Conservation (phyloP, 306 rosid species). For the Cucurbita pepo region DNA sequence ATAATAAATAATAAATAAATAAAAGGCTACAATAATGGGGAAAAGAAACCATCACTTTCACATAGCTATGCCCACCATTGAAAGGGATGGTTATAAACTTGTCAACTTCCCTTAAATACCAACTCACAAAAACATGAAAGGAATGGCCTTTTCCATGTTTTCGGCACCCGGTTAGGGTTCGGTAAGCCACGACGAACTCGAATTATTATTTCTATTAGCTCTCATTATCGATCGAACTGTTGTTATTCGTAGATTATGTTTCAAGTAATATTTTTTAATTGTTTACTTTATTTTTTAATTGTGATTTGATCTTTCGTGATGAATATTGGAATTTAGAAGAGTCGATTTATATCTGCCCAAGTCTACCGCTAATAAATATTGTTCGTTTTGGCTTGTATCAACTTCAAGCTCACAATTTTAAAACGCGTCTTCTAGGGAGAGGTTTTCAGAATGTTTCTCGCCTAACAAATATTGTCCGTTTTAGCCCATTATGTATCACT, state of each 20-base stretch:
- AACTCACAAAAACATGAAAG: not conserved
- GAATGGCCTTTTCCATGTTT: not conserved
- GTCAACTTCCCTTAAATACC: not conserved
- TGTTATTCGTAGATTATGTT: too few species aligned
- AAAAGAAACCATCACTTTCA: constrained; percentile 8
- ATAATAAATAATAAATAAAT: not conserved
- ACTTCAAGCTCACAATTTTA: too few species aligned
- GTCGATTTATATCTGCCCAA: too few species aligned
- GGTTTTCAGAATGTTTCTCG: too few species aligned
- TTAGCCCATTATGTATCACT: too few species aligned
- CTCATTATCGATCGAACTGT: not conserved
- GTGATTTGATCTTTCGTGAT: too few species aligned
- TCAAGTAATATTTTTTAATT: not conserved
- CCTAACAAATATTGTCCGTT: too few species aligned
- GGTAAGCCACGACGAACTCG: not conserved
- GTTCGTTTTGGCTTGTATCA: too few species aligned
- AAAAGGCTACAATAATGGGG: not conserved
- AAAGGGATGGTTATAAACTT: constrained; percentile 6
- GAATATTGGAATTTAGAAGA: too few species aligned
- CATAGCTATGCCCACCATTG: constrained; percentile 1
- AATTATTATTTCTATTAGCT: not conserved
- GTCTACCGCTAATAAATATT: too few species aligned
- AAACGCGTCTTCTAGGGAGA: too few species aligned
- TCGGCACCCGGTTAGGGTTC: not conserved
- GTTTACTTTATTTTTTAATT: too few species aligned